phyloP scores from a whole-genome alignment of 305 asterid genomes.

The Fraxinus floribunda region DNA sequence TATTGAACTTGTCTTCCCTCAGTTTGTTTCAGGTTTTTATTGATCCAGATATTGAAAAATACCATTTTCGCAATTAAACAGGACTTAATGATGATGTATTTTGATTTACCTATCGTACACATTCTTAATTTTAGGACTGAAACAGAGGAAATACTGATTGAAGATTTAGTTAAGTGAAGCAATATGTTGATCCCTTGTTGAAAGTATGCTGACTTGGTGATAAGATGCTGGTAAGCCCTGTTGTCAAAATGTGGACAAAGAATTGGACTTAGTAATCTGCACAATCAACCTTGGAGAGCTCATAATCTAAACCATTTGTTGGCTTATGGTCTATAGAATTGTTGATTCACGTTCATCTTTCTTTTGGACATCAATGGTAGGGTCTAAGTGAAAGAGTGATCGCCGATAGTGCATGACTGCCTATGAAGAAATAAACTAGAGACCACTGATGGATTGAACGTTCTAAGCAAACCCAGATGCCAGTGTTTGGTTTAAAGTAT shows the following conservation, averaged over 20 bases:
- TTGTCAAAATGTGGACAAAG: background rate
- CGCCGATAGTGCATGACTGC: background rate
- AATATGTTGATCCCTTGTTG: background rate
- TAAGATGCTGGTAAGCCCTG: background rate
- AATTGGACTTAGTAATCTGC: background rate
- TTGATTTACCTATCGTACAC: background rate
- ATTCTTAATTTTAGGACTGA: background rate
- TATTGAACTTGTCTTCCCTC: background rate
- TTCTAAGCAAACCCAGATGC: background rate
- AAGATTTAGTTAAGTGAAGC: background rate
- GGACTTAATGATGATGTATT: background rate
- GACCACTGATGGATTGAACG: background rate
- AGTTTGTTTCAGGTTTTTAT: background rate
- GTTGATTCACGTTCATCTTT: background rate
- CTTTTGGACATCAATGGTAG: background rate
- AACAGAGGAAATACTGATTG: background rate
- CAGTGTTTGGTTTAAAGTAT: background rate
- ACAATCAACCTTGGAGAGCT: background rate
- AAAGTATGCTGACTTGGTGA: background rate
- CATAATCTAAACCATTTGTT: background rate
- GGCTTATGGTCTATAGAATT: background rate
- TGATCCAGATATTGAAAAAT: background rate
- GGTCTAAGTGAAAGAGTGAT: background rate
- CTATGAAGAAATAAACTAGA: background rate
- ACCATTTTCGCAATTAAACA: background rate